A percentile compares a stretch with the other conserved stretches of the same genome.
phyloP scores from a whole-genome alignment of 2,329 filamentous ascomycete species.

The Scedosporium dehoogii region DNA sequence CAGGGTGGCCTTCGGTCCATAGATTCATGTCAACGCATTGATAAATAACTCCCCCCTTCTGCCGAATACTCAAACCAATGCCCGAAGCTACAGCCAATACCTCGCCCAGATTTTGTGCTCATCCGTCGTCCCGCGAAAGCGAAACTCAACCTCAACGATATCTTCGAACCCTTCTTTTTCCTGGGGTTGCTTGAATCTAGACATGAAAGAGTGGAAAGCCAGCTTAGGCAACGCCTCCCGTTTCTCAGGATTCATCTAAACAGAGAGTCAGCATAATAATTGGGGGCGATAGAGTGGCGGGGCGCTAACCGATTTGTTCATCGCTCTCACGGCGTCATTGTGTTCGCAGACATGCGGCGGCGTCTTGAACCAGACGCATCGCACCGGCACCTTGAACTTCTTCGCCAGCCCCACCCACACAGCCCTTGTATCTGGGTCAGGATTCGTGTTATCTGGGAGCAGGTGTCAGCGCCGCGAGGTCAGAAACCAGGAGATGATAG shows the following conservation, averaged over 20 bases:
- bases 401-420: constrained; percentile 69
- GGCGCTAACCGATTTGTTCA: constrained; percentile 36
- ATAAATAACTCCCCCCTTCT: no score
- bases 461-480: constrained; percentile 6
- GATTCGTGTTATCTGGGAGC: constrained; percentile 82
- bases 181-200: constrained; percentile 63
- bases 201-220: constrained; percentile 68
- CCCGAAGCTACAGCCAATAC: constrained; percentile 48
- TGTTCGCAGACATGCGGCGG: constrained; percentile 63
- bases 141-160: constrained; percentile 64
- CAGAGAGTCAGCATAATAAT: constrained; percentile 11
- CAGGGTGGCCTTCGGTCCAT: neutral
- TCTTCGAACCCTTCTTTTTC: constrained; percentile 75
- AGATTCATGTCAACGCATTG: neutral
- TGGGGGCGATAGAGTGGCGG: constrained; percentile 2
- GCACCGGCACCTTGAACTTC: constrained; percentile 62
- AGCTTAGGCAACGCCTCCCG: constrained; percentile 63
- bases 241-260: constrained; percentile 70
- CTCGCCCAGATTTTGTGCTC: constrained; percentile 63
- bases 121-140: constrained; percentile 59
- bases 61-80: no score
- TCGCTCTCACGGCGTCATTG: constrained; percentile 74
- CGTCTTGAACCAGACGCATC: constrained; percentile 78
- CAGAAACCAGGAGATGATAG: neutral
- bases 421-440: constrained; percentile 65